Evolutionary conservation across 2,329 filamentous ascomycete species (phyloP).

Genomic region (Aspergillus latus): DNA sequence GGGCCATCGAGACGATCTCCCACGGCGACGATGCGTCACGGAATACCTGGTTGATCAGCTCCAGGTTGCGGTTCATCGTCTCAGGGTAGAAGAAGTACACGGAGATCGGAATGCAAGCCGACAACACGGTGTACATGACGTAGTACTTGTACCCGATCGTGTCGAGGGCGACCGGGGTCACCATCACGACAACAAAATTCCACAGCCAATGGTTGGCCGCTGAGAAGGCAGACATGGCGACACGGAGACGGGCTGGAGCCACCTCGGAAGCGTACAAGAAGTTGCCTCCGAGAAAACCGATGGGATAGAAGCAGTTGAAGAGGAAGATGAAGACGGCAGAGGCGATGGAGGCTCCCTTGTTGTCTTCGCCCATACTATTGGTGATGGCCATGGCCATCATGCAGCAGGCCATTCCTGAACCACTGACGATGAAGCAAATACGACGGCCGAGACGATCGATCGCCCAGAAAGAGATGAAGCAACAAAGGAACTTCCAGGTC

Average conservation of each 20-base stretch:
- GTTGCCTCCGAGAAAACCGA: constrained; percentile 22
- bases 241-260: constrained; percentile 21
- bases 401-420: constrained; percentile 19
- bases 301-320: constrained; percentile 24
- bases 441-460: constrained; percentile 23
- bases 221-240: constrained; percentile 1
- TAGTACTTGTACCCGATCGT: constrained; percentile 22
- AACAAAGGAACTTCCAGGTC: constrained; percentile 20
- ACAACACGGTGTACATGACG: constrained; percentile 22
- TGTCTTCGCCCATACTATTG: constrained; percentile 12
- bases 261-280: constrained; percentile 25
- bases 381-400: constrained; percentile 21
- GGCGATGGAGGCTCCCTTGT: constrained; percentile 10
- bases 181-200: constrained; percentile 24
- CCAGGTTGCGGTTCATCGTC: constrained; percentile 22
- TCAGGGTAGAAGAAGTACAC: constrained; percentile 27
- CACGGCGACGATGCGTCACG: constrained; percentile 17
- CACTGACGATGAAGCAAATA: constrained; percentile 20
- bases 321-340: constrained; percentile 21
- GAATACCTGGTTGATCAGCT: constrained; percentile 22
- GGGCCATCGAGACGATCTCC: constrained; percentile 12
- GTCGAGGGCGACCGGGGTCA: constrained; percentile 22
- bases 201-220: constrained; percentile 13
- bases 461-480: constrained; percentile 18
- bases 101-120: constrained; percentile 9